These are phyloP conservation scores for Starmerella bombicola DNA, from an alignment of 805 yeast species.

Conservation along the genomic window DNA sequence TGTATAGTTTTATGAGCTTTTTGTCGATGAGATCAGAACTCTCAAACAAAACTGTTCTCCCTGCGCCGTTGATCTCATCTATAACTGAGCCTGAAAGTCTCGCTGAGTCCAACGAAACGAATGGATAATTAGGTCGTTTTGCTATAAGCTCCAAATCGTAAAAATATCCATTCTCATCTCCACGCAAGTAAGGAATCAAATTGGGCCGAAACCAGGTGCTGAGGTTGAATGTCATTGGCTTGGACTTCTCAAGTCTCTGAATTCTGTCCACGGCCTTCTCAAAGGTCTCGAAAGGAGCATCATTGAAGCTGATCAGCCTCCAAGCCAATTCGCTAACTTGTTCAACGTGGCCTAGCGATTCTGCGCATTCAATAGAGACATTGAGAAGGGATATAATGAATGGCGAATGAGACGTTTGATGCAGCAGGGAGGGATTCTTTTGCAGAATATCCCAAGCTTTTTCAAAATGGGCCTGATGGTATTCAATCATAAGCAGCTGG, in stretches of 20 bases:
- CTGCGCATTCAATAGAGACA: slow-evolving; percentile 55
- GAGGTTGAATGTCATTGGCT: slow-evolving; percentile 25
- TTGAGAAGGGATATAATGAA: slow-evolving; percentile 45
- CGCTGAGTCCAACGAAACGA: slow-evolving; percentile 17
- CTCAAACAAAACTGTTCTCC: slow-evolving; percentile 8
- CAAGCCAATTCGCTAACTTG: slow-evolving; percentile 26
- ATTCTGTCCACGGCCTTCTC: slow-evolving; percentile 20
- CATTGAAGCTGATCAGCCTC: slow-evolving; percentile 21
- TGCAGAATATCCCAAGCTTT: slow-evolving; percentile 48
- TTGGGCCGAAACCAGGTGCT: slow-evolving; percentile 31
- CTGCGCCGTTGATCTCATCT: neutral
- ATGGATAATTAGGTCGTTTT: slow-evolving; percentile 22
- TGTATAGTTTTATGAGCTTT: slow-evolving; percentile 11
- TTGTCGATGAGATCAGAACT: neutral
- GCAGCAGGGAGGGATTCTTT: slow-evolving; percentile 3
- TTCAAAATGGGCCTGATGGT: slow-evolving; percentile 45
- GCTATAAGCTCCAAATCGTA: slow-evolving; percentile 32
- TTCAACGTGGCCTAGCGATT: slow-evolving; percentile 20
- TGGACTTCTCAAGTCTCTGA: slow-evolving; percentile 16
- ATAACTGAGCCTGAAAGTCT: slow-evolving; percentile 15
- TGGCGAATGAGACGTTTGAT: neutral
- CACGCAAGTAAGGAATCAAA: slow-evolving; percentile 32
- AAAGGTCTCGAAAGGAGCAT: slow-evolving; percentile 16
- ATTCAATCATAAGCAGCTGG: slow-evolving; percentile 57
- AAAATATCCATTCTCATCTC: slow-evolving; percentile 28